Percentiles rank a stretch among this genome's conserved stretches.
Conservation (phyloP, 176 grass and related monocot species). For the Bothriochloa decipiens region DNA sequence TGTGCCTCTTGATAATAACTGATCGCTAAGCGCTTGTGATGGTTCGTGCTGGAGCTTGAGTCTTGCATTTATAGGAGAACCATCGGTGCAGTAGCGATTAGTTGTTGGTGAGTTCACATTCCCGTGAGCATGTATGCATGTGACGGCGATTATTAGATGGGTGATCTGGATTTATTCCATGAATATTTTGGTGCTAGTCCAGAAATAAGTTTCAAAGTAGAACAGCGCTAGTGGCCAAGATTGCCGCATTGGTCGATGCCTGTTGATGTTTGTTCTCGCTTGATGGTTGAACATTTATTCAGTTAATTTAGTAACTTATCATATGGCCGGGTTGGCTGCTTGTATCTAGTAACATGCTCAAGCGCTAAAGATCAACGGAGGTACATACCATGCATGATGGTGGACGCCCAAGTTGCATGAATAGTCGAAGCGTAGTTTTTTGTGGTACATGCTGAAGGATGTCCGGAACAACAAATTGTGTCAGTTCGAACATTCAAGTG, state of each 20-base stretch:
- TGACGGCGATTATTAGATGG: slow-evolving; percentile 1
- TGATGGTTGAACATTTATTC: slow-evolving; percentile 21
- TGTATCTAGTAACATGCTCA: neutral
- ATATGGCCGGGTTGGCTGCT: neutral
- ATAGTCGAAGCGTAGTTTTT: no score
- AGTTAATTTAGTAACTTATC: neutral
- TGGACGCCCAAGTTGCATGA: no score
- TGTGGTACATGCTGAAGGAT: no score
- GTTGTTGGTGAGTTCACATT: neutral
- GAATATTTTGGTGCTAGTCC: neutral
- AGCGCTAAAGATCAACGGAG: neutral
- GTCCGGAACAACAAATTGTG: no score
- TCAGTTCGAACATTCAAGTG: no score
- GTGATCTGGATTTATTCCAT: neutral
- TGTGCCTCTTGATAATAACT: neutral
- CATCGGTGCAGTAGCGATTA: neutral
- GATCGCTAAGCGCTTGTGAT: slow-evolving; percentile 26
- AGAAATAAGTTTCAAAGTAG: neutral
- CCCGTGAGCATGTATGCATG: slow-evolving; percentile 27
- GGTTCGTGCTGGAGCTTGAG: neutral
- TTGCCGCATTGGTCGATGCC: slow-evolving; percentile 23
- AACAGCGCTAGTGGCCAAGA: slow-evolving; percentile 30
- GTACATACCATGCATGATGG: no score
- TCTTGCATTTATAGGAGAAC: slow-evolving; percentile 8
- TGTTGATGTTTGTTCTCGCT: slow-evolving; percentile 21